Evolutionary conservation across 2,329 filamentous ascomycete genomes (phyloP).

Genomic region (Colletotrichum lupini): DNA sequence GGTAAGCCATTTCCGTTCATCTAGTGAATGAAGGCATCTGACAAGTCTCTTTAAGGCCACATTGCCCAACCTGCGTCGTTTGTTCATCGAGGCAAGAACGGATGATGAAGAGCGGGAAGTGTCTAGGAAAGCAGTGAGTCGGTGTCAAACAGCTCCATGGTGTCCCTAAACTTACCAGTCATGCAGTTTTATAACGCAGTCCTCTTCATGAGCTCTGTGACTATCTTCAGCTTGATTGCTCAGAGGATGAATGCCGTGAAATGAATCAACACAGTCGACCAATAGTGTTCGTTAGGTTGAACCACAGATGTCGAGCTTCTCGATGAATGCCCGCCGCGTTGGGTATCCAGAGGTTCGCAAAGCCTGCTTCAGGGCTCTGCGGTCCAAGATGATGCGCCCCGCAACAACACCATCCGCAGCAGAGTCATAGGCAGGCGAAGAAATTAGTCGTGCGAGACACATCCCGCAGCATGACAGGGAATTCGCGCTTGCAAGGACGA

Average conservation of each 20-base stretch:
- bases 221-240: conserved; percentile 91
- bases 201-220: conserved; percentile 95
- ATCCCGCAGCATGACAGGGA: background rate
- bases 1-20: conserved; percentile 9
- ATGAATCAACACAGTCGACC: background rate
- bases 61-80: conserved; percentile 92
- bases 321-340: background rate
- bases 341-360: background rate
- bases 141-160: conserved; percentile 1
- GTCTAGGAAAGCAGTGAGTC: conserved; percentile 86
- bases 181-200: conserved; percentile 97
- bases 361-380: background rate
- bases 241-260: conserved; percentile 78
- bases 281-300: background rate
- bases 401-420: background rate
- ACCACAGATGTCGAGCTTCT: background rate
- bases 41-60: conserved; percentile 66
- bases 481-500: background rate
- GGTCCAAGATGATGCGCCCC: background rate
- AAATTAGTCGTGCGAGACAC: background rate
- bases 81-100: conserved; percentile 94
- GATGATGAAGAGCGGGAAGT: conserved; percentile 96
- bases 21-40: background rate
- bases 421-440: too few relatives aligned
- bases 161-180: background rate